phyloP scores from a whole-genome alignment of 2,329 filamentous ascomycete species.

The Colletotrichum caudatum region DNA sequence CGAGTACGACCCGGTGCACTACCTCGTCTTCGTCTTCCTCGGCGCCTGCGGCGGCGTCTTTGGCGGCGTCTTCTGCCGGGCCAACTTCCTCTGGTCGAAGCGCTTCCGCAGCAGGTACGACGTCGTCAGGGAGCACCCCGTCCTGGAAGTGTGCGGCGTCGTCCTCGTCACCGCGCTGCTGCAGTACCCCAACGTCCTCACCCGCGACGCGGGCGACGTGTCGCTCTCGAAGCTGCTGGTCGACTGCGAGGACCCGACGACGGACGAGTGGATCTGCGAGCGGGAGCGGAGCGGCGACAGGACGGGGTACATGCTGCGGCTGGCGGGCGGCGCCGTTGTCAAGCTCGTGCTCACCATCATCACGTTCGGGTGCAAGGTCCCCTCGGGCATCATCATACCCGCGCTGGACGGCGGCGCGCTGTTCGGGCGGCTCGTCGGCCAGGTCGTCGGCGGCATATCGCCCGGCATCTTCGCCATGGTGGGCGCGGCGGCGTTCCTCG shows the following conservation, averaged over 20 bases:
- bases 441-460: conserved; percentile 55
- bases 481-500: conserved; percentile 68
- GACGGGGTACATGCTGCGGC: conserved; percentile 59
- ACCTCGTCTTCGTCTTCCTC: conserved; percentile 67
- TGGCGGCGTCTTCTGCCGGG: conserved; percentile 68
- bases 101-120: conserved; percentile 64
- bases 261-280: conserved; percentile 61
- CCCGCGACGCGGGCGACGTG: conserved; percentile 65
- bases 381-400: conserved; percentile 71
- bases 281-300: conserved; percentile 58
- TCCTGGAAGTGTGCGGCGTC: conserved; percentile 67
- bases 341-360: conserved; percentile 69
- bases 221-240: conserved; percentile 68
- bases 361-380: conserved; percentile 71
- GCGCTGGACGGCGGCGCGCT: conserved; percentile 68
- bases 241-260: conserved; percentile 58
- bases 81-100: conserved; percentile 68
- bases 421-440: conserved; percentile 66
- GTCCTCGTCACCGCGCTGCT: conserved; percentile 65
- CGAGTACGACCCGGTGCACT: conserved; percentile 66
- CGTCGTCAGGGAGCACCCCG: conserved; percentile 66
- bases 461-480: conserved; percentile 73
- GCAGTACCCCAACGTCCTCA: conserved; percentile 68
- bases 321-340: conserved; percentile 64
- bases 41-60: conserved; percentile 69